A percentile compares a stretch with the other conserved stretches of the same genome.
Evolutionary conservation across 2,329 filamentous ascomycete genomes (phyloP).

Genomic region (Emergomyces pasteurianus): DNA sequence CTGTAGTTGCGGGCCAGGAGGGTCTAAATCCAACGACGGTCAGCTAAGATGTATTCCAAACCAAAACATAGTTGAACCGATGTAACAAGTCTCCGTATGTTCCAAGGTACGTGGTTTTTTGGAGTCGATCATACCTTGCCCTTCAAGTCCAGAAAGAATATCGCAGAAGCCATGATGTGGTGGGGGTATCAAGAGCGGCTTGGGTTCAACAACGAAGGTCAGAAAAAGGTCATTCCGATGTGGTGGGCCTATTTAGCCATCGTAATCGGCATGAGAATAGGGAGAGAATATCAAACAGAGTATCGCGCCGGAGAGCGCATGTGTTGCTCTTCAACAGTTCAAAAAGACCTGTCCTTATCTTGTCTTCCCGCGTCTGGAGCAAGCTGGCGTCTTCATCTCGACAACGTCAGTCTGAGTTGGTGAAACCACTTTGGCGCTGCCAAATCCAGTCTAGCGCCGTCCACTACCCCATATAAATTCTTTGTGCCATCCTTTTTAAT

Average conservation of each 20-base stretch:
- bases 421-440: slow-evolving; percentile 1
- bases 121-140: slow-evolving; percentile 64
- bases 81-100: not conserved
- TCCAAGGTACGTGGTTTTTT: not conserved
- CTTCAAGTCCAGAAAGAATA: slow-evolving; percentile 99
- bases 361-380: not conserved
- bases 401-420: not conserved
- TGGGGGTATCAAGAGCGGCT: not conserved
- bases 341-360: not conserved
- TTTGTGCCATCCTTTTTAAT: slow-evolving; percentile 10
- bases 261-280: not conserved
- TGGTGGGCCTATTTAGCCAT: slow-evolving; percentile 1
- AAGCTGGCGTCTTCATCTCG: not conserved
- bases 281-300: not conserved
- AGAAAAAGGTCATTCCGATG: slow-evolving; percentile 1
- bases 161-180: slow-evolving; percentile 75
- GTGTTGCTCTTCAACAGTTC: not conserved
- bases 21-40: slow-evolving; percentile 49
- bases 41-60: slow-evolving; percentile 6
- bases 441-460: slow-evolving; percentile 9
- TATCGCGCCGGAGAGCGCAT: not conserved
- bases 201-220: slow-evolving; percentile 3
- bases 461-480: slow-evolving; percentile 14
- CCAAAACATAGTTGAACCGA: not conserved
- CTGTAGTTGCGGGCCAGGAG: slow-evolving; percentile 96